These are phyloP conservation scores for Mycena indigotica DNA, from an alignment of 768 basidiomycete species.

Conservation along the genomic window DNA sequence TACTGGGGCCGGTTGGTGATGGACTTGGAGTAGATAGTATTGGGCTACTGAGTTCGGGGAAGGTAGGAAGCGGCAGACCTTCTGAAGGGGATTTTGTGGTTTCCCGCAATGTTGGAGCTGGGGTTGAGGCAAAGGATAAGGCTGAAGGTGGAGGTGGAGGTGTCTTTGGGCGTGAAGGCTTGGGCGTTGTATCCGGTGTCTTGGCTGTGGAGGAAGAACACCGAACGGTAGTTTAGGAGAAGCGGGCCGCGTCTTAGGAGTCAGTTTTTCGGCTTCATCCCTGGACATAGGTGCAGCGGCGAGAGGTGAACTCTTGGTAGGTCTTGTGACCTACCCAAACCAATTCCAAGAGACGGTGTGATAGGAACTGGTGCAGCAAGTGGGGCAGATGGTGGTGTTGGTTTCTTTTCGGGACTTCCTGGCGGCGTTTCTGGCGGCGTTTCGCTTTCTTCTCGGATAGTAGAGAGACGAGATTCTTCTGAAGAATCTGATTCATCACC, in stretches of 20 bases:
- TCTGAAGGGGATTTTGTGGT: conserved; percentile 9
- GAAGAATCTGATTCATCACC: conserved; percentile 24
- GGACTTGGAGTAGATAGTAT: conserved; percentile 8
- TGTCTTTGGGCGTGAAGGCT: conserved; percentile 46
- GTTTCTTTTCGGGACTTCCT: conserved; percentile 56
- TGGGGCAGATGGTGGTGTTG: conserved; percentile 37
- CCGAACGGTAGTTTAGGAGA: conserved; percentile 44
- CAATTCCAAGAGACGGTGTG: conserved; percentile 46
- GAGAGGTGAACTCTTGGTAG: conserved; percentile 76
- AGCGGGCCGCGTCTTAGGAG: conserved; percentile 38
- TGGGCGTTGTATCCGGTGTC: conserved; percentile 25
- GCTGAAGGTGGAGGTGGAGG: conserved; percentile 62
- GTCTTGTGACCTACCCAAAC: conserved; percentile 64
- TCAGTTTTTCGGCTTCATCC: conserved; percentile 51
- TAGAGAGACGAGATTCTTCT: conserved; percentile 29
- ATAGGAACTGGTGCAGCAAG: conserved; percentile 32
- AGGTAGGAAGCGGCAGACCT: conserved; percentile 7
- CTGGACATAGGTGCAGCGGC: conserved; percentile 54
- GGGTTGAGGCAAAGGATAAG: conserved; percentile 52
- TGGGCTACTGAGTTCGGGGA: conserved; percentile 1
- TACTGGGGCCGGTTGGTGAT: conserved; percentile 33
- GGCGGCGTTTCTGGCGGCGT: conserved; percentile 80
- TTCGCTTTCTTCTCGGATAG: conserved; percentile 52
- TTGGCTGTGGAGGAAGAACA: conserved; percentile 37
- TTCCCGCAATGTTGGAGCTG: conserved; percentile 51